phyloP scores from a whole-genome alignment of 495 filamentous ascomycete species.

The Penicillium angulare region DNA sequence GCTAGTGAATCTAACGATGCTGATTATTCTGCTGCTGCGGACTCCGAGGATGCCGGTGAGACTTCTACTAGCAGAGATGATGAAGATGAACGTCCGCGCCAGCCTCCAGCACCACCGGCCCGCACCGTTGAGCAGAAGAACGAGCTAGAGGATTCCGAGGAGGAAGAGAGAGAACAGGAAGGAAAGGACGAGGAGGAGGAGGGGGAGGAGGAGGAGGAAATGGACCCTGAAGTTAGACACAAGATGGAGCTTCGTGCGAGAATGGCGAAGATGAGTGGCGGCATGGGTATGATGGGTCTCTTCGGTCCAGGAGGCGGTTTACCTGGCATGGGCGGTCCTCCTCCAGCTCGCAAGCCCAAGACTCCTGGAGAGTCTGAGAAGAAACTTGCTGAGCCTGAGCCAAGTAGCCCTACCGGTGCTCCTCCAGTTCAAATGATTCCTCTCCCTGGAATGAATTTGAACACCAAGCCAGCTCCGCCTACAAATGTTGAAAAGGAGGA shows the following conservation, averaged over 20 bases:
- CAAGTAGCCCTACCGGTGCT: constrained; percentile 49
- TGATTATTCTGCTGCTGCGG: constrained; percentile 82
- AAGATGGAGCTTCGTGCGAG: constrained; percentile 86
- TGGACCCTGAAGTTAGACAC: constrained; percentile 84
- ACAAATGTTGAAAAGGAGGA: constrained; percentile 45
- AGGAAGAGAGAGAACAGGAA: constrained; percentile 49
- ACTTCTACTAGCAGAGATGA: constrained; percentile 73
- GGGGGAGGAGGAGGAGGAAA: constrained; percentile 80
- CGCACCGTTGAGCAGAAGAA: constrained; percentile 15
- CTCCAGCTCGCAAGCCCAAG: constrained; percentile 48
- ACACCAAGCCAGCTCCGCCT: constrained; percentile 35
- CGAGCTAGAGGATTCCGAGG: constrained; percentile 49
- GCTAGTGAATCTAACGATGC: constrained; percentile 85
- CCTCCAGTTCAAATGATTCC: constrained; percentile 78
- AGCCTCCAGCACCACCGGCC: constrained; percentile 15
- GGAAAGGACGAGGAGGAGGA: constrained; percentile 52
- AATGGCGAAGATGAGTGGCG: constrained; percentile 98
- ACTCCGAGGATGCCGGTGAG: constrained; percentile 80
- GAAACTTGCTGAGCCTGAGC: constrained; percentile 52
- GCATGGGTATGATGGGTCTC: constrained; percentile 96
- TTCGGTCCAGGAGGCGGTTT: constrained; percentile 79
- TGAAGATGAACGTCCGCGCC: constrained; percentile 53
- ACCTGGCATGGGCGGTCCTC: constrained; percentile 42
- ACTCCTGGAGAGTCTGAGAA: constrained; percentile 66
- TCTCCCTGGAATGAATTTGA: constrained; percentile 66